These are phyloP conservation scores for Coix lacrymajobi DNA, from an alignment of 176 grass and related monocot genomes.

Conservation along the genomic window DNA sequence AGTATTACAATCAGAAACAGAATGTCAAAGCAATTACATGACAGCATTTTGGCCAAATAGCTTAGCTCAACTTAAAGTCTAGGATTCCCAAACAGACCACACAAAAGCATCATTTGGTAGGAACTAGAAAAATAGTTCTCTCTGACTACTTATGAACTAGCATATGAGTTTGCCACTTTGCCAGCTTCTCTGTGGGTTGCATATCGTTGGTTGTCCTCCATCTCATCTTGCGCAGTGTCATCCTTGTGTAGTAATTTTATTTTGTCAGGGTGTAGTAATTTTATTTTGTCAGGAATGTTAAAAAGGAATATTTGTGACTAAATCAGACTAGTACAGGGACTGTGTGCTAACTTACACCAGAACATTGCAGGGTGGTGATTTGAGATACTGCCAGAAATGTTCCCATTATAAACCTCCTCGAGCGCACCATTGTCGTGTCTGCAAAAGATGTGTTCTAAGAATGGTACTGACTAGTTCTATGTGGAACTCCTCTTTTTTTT, in stretches of 20 bases:
- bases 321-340: background rate
- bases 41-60: background rate
- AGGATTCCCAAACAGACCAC: background rate
- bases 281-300: background rate
- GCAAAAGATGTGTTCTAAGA: conserved; percentile 97
- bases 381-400: conserved; percentile 98
- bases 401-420: conserved; percentile 89
- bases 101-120: background rate
- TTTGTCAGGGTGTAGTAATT: background rate
- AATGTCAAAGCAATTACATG: background rate
- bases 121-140: background rate
- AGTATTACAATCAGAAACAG: background rate
- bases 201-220: background rate
- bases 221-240: background rate
- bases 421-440: conserved; percentile 88
- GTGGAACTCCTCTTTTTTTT: background rate
- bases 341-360: background rate
- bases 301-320: background rate
- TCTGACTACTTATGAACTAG: background rate
- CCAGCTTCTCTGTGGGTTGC: background rate
- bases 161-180: background rate
- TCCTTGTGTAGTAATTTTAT: background rate
- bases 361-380: conserved; percentile 76
- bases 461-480: conserved; percentile 45
- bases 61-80: background rate